phyloP scores from a whole-genome alignment of 2,329 filamentous ascomycete genomes.

The Colletotrichum karsti region DNA sequence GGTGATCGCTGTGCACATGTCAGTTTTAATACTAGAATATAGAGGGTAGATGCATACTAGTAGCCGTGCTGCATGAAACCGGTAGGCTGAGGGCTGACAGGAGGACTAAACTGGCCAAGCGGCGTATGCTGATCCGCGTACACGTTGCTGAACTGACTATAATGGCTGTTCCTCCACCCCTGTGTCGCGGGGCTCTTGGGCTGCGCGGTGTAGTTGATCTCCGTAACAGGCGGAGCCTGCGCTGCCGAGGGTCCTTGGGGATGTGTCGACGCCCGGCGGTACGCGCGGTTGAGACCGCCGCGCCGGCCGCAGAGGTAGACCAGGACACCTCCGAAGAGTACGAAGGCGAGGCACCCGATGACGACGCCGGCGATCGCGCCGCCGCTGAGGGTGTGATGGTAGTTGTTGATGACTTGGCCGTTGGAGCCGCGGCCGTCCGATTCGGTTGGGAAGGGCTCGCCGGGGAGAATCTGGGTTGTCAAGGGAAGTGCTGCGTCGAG shows the following conservation, averaged over 20 bases:
- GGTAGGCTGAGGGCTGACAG: conserved; percentile 16
- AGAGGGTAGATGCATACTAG: conserved; percentile 34
- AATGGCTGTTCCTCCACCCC: conserved; percentile 34
- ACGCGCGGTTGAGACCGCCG: conserved; percentile 46
- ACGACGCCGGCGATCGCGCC: conserved; percentile 69
- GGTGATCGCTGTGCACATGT: not conserved
- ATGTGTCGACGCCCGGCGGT: conserved; percentile 34
- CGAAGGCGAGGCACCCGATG: conserved; percentile 56
- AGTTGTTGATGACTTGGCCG: conserved; percentile 18
- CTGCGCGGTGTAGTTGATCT: conserved; percentile 4
- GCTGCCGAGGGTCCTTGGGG: not conserved
- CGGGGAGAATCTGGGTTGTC: conserved; percentile 63
- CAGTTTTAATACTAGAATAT: not conserved
- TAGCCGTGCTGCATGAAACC: conserved; percentile 29
- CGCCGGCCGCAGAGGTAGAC: conserved; percentile 57
- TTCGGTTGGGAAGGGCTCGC: conserved; percentile 63
- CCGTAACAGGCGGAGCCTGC: not conserved
- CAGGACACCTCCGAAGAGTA: conserved; percentile 52
- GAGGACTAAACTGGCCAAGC: conserved; percentile 21
- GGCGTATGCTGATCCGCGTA: conserved; percentile 31
- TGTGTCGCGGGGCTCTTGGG: conserved; percentile 39
- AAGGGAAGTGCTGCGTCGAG: conserved; percentile 54
- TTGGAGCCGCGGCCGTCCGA: conserved; percentile 27
- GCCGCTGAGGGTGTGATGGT: conserved; percentile 32
- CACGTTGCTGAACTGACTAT: conserved; percentile 29